Evolutionary conservation across 345 rosid genomes (phyloP), one percentile per base, ranked within the genome.

Genomic region (Streptanthus diversifolius): DNA sequence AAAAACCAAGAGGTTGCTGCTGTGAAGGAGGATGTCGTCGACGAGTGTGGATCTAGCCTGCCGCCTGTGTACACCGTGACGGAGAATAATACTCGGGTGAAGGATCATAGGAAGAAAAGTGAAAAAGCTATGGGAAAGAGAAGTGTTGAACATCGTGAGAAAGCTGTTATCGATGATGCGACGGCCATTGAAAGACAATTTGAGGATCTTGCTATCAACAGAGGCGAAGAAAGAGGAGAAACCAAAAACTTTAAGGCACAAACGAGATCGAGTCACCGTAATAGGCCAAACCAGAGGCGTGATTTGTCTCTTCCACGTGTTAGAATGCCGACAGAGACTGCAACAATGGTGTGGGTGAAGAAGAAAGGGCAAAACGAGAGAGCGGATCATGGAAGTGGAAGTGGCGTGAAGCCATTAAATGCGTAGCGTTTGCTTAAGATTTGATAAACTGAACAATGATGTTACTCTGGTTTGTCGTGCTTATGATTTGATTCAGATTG

Each of bases 281-380:
- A 63, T 22, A 11, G 41, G 32, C 10, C 3, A 1, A 39, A 49
- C 1, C 40, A 60, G 52, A 10, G 41, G 60, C 12, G 33, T 3
- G 30, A 22, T 64, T 44, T 43, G 49, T 14, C 2, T 18, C 14
- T 6, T 21, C 49, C 9, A 4, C 51, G 43, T 47, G 54, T 27
- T 29, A 29, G 36, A 58, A 48, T 1, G 59, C 49, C 49, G n/a
- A 35, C 5, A 2, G 35, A 32, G 29, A 27, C 18, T 53, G 19
- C 57, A 21, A 9, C 47, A 62, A 76, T 70, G 80, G 66, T 76
- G 66, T 76, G 75, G 80, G 61, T 70, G 54, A 76, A 76, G 54
- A 76, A 76, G 80, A 76, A 76, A 48, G 75, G 15, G 41, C 1
- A 63, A 8, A 30, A 32, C 18, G 66, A 65, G 47, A 52, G 45